Evolutionary conservation across 129 eudicot species (phyloP).

Genomic region (Cynara cardunculus): DNA sequence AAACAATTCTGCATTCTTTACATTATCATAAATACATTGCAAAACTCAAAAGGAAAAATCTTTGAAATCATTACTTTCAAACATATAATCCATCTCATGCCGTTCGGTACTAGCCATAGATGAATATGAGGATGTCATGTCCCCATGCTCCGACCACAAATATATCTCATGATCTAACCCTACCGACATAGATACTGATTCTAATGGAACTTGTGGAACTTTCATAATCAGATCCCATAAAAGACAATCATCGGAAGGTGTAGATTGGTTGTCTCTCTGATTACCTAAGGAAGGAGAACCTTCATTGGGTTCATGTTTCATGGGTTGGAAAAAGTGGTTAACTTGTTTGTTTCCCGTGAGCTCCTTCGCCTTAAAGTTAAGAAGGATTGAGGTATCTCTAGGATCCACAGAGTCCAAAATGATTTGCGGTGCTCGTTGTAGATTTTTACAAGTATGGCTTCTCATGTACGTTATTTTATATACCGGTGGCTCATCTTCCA

Average conservation of each 20-base stretch:
- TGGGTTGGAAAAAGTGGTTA: not conserved
- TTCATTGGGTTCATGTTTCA: not conserved
- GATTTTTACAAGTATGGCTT: conserved; percentile 37
- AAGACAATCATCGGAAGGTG: not conserved
- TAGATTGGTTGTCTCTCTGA: not conserved
- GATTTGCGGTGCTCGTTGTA: conserved; percentile 15
- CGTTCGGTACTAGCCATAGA: not conserved
- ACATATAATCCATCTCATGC: not conserved
- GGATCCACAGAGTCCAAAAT: conserved; percentile 13
- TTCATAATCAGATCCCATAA: not conserved
- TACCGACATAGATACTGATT: not conserved
- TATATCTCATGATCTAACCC: not conserved
- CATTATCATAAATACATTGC: too few relatives aligned
- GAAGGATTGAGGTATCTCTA: conserved; percentile 28
- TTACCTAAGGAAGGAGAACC: not conserved
- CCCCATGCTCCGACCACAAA: not conserved
- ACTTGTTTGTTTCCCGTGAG: not conserved
- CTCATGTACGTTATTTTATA: conserved; percentile 33
- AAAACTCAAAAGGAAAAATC: not conserved
- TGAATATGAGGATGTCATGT: conserved; percentile 1
- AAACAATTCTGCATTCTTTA: not conserved
- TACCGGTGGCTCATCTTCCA: conserved; percentile 21
- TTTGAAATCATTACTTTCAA: not conserved
- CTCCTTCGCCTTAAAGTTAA: conserved; percentile 20
- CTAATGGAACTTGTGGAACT: not conserved